These are phyloP conservation scores for Rutstroemia sydowiana DNA, from an alignment of 2,329 filamentous ascomycete species.

Conservation along the genomic window DNA sequence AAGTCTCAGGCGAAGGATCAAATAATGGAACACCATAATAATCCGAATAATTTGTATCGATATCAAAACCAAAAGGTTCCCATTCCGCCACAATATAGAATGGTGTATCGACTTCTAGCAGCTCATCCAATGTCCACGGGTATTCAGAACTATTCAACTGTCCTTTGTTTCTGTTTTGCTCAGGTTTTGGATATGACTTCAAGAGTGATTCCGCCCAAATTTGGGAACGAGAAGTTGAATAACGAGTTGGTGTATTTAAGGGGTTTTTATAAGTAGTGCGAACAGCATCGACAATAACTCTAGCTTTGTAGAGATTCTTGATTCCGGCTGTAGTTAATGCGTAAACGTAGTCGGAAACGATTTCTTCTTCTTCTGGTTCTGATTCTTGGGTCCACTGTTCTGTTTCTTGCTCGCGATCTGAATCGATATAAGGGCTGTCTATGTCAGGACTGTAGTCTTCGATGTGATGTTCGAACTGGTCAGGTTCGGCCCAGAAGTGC, in stretches of 20 bases:
- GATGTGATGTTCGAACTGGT: slow-evolving; percentile 11
- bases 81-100: slow-evolving; percentile 6
- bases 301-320: neutral
- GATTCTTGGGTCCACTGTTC: neutral
- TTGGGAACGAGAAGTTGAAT: neutral
- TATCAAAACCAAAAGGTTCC: slow-evolving; percentile 4
- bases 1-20: neutral
- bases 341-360: neutral
- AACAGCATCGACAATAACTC: slow-evolving; percentile 2
- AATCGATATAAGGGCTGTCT: slow-evolving; percentile 3
- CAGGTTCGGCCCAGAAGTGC: neutral
- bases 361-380: neutral
- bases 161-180: neutral
- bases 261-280: neutral
- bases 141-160: neutral
- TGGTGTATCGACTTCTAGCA: slow-evolving; percentile 1
- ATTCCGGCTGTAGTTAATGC: neutral
- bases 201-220: neutral
- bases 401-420: neutral
- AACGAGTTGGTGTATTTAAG: neutral
- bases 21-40: slow-evolving; percentile 4
- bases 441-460: slow-evolving; percentile 7
- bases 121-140: neutral
- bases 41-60: slow-evolving; percentile 4
- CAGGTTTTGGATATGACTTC: neutral